Conservation (phyloP, 352 stramenopile species). For the Phytophthora capsici region DNA sequence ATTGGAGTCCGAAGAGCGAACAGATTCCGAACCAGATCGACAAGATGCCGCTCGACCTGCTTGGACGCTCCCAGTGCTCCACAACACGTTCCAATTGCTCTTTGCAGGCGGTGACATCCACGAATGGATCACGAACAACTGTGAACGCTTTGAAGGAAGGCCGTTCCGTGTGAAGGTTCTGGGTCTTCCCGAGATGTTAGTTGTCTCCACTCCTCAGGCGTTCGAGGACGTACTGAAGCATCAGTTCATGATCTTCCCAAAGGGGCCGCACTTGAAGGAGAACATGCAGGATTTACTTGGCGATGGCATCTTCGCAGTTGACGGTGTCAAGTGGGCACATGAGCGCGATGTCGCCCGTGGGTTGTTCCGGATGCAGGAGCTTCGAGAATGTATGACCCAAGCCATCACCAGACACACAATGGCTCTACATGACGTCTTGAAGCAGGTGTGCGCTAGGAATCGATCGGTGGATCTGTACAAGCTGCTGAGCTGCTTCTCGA, state of each 20-base stretch:
- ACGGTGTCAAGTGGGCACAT: conserved; percentile 64
- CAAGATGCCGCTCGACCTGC: conserved; percentile 8
- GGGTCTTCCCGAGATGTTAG: conserved; percentile 31
- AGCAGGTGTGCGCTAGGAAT: conserved; percentile 2
- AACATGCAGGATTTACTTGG: conserved; percentile 62
- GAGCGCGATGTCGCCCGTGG: conserved; percentile 82
- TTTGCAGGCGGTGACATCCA: conserved; percentile 11
- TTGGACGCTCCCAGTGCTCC: conserved; percentile 28
- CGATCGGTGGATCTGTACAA: conserved; percentile 48
- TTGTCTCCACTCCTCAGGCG: conserved; percentile 29
- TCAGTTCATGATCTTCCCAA: conserved; percentile 78
- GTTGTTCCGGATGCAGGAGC: conserved; percentile 66
- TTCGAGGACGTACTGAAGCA: conserved; percentile 60
- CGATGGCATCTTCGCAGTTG: conserved; percentile 70
- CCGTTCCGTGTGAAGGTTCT: conserved; percentile 47
- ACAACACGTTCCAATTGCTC: conserved; percentile 22
- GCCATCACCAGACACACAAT: conserved; percentile 38
- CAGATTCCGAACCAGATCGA: conserved; percentile 13
- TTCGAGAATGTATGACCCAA: conserved; percentile 49
- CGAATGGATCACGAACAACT: conserved; percentile 25
- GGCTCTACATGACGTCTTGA: conserved; percentile 34
- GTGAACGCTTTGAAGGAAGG: conserved; percentile 29
- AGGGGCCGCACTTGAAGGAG: conserved; percentile 44
- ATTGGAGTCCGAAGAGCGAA: conserved; percentile 4
- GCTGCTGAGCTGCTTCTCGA: conserved; percentile 66